These are phyloP conservation scores for Drechslera avenae DNA, from an alignment of 2,329 filamentous ascomycete genomes.

Conservation along the genomic window DNA sequence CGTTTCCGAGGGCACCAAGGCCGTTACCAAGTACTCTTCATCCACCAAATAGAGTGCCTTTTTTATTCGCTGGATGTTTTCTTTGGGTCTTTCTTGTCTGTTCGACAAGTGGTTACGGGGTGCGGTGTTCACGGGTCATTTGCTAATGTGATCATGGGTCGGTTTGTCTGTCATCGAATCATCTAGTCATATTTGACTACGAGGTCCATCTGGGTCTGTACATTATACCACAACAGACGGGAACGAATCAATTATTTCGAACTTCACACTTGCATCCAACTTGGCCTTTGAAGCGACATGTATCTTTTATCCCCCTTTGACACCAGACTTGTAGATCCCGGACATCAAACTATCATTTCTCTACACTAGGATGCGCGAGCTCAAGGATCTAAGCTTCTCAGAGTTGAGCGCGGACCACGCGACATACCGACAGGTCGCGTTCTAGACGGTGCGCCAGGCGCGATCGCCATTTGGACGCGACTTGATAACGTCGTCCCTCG, in stretches of 20 bases:
- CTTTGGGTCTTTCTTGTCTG: conserved; percentile 57
- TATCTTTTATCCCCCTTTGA: background rate
- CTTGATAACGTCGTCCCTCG: background rate
- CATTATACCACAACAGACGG: conserved; percentile 50
- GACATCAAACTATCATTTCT: too few relatives aligned
- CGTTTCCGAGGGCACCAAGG: conserved; percentile 99
- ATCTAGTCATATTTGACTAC: conserved; percentile 46
- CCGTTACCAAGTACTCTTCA: conserved; percentile 99
- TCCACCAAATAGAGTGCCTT: conserved; percentile 85
- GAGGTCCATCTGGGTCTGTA: conserved; percentile 49
- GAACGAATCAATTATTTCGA: conserved; percentile 50
- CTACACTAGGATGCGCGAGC: too few relatives aligned
- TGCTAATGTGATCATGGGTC: conserved; percentile 60
- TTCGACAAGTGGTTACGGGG: conserved; percentile 55
- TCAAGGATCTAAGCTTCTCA: too few relatives aligned
- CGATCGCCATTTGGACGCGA: background rate
- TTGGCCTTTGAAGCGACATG: background rate
- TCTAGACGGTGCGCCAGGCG: too few relatives aligned
- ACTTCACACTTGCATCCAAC: conserved; percentile 31
- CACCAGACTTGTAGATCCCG: too few relatives aligned
- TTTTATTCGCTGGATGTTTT: conserved; percentile 49
- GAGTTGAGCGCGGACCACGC: too few relatives aligned
- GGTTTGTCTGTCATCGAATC: conserved; percentile 51
- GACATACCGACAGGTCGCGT: too few relatives aligned
- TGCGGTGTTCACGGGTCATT: conserved; percentile 53